phyloP scores from a whole-genome alignment of 2,329 filamentous ascomycete genomes.

The Exophiala phaeomuriformis region DNA sequence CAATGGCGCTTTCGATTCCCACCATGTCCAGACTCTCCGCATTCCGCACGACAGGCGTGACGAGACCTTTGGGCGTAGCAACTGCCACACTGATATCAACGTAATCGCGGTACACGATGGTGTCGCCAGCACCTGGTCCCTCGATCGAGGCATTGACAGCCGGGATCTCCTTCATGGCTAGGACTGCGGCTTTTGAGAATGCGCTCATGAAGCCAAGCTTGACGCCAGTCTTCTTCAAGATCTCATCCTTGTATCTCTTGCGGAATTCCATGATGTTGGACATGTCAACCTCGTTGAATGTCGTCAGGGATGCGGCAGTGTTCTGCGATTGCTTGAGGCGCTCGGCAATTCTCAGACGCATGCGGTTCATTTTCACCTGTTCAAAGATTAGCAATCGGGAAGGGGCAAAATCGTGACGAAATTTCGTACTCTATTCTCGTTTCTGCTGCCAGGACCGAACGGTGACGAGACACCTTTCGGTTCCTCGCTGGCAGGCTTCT shows the following conservation, averaged over 20 bases:
- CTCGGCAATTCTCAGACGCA: conserved; percentile 95
- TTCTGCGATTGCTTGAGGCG: conserved; percentile 99
- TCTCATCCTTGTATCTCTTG: conserved; percentile 92
- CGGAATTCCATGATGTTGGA: conserved; percentile 94
- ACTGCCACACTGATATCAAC: conserved; percentile 97
- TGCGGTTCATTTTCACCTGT: conserved; percentile 99
- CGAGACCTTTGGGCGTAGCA: conserved; percentile 92
- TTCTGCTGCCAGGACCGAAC: conserved; percentile 58
- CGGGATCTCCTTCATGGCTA: conserved; percentile 93
- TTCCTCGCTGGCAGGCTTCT: conserved; percentile 30
- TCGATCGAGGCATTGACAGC: conserved; percentile 96
- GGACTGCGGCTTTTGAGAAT: conserved; percentile 79
- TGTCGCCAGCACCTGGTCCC: conserved; percentile 88
- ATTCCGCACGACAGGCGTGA: conserved; percentile 94
- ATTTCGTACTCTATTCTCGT: conserved; percentile 72
- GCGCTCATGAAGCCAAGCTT: conserved; percentile 99
- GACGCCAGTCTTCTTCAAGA: conserved; percentile 90
- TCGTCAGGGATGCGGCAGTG: conserved; percentile 91
- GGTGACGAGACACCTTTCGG: conserved; percentile 30
- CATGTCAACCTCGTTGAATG: conserved; percentile 99
- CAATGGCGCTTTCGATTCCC: conserved; percentile 81
- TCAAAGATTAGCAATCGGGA: conserved; percentile 15
- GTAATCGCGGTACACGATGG: conserved; percentile 96
- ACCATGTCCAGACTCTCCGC: conserved; percentile 82
- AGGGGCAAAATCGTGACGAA: conserved; percentile 8